Conservation (phyloP, 169 alveolate species). For the Plasmodium inui region DNA sequence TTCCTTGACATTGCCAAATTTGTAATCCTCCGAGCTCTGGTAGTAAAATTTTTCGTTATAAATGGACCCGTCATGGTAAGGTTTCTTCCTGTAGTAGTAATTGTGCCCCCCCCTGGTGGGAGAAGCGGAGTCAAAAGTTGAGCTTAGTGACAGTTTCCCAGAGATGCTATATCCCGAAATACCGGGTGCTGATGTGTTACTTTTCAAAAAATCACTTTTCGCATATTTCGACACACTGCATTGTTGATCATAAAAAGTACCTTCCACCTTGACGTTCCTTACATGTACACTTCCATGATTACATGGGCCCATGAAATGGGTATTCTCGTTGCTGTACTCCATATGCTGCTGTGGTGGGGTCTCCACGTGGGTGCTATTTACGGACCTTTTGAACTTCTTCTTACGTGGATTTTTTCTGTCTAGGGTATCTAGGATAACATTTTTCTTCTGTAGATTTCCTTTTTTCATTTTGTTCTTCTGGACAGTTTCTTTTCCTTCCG, state of each 20-base stretch:
- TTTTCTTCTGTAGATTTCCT: conserved; percentile 9
- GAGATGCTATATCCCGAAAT: background rate
- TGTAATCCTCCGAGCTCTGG: background rate
- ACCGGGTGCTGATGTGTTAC: background rate
- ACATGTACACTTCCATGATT: background rate
- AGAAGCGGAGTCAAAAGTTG: background rate
- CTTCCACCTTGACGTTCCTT: background rate
- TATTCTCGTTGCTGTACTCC: background rate
- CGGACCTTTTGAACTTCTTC: conserved; percentile 13
- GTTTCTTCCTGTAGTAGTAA: conserved; percentile 7
- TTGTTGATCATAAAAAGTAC: background rate
- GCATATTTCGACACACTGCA: background rate
- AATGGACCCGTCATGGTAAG: background rate
- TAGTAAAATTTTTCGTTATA: conserved; percentile 14
- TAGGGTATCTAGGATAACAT: conserved; percentile 1
- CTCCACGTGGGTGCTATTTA: background rate
- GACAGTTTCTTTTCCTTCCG: background rate
- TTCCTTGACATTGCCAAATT: background rate
- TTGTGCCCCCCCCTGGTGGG: background rate
- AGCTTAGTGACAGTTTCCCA: background rate
- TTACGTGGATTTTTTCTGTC: conserved; percentile 13
- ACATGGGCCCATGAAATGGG: background rate
- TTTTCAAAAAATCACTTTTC: background rate
- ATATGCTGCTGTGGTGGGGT: background rate
- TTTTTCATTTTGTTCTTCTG: background rate